Base-by-base conservation (phyloP, 1,284 basidiomycete genomes). In the Mrakiaceae sp. region DNA sequence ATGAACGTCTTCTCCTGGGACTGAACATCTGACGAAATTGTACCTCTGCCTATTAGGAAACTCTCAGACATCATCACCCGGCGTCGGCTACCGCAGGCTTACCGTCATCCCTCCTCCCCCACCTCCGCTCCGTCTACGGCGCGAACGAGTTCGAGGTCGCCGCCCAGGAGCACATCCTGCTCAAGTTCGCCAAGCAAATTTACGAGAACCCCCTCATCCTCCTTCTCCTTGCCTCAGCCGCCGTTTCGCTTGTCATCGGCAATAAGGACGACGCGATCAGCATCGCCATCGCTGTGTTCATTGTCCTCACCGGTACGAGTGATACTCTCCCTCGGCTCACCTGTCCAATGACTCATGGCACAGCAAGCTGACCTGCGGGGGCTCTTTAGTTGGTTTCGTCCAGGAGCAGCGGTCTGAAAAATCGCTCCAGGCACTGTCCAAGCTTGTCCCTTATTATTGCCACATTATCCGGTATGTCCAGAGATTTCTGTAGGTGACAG, bases 371-470 rank as follows among this genome's bases (percentile, higher is more conserved):
- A 12, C 48, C 7, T 55, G 46, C n/a, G 42, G 11, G 12, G 7
- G 5, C 46, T 7, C 46, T 46, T 12, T 10, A 92, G 94, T 98
- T 67, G 95, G 91, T 0, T 97, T 97, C 72, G 85, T 97, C 49
- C 94, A 98, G 75, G 94, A 98, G 77, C 86, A 88, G 69, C 82
- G 94, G 52, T 97, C 93, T 0, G 95, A 98, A 76, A 88, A 97
- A 78, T 91, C 88, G 64, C 80, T 98, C 42, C 91, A 96, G 75
- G 92, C 95, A 0, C 81, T 98, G 2, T 58, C 58, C 42, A 58
- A 64, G 43, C 66, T 68, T 44, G 58, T 66, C 2, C 65, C 65
- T 42, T 94, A 97, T 73, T 91, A 94, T 75, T 96, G 91, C 73
- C 90, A 96, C 73, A 84, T 97, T 64, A 80, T 90, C 59, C 87